Evolutionary conservation across 2,329 filamentous ascomycete species (phyloP).

Genomic region (Aureobasidium sp.): DNA sequence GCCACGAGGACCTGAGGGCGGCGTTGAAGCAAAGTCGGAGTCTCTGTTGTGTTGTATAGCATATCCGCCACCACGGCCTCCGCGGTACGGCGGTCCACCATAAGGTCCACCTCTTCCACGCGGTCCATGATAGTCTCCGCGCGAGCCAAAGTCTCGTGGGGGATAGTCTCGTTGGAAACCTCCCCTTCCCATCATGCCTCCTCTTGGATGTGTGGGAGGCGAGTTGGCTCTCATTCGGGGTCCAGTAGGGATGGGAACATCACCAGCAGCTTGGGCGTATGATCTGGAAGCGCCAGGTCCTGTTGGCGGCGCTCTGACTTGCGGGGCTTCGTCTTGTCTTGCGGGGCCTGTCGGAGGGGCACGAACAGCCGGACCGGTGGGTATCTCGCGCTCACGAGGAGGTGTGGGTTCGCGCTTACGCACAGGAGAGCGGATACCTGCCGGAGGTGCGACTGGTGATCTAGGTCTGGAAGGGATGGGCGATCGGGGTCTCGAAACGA

Average conservation of each 20-base stretch:
- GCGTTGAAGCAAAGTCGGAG: slow-evolving; percentile 14
- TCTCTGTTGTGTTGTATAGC: slow-evolving; percentile 14
- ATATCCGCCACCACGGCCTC: slow-evolving; percentile 22
- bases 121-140: slow-evolving; percentile 16
- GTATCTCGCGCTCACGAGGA: slow-evolving; percentile 18
- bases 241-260: slow-evolving; percentile 7
- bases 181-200: slow-evolving; percentile 1
- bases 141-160: slow-evolving; percentile 8
- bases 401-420: slow-evolving; percentile 29
- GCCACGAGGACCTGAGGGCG: slow-evolving; percentile 26
- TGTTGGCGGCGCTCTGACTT: slow-evolving; percentile 17
- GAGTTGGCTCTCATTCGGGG: slow-evolving; percentile 9
- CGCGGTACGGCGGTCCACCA: slow-evolving; percentile 22
- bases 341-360: slow-evolving; percentile 26
- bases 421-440: slow-evolving; percentile 24
- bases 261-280: background rate
- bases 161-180: slow-evolving; percentile 7
- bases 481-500: background rate
- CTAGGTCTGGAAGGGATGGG: background rate
- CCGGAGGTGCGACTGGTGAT: background rate
- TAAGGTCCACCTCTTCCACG: slow-evolving; percentile 14
- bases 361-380: slow-evolving; percentile 21
- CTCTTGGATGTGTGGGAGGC: slow-evolving; percentile 10
- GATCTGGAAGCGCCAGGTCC: slow-evolving; percentile 2
- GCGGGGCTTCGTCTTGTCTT: slow-evolving; percentile 9